Base-by-base conservation (phyloP, 306 rosid genomes). In the Fagus crenata region DNA sequence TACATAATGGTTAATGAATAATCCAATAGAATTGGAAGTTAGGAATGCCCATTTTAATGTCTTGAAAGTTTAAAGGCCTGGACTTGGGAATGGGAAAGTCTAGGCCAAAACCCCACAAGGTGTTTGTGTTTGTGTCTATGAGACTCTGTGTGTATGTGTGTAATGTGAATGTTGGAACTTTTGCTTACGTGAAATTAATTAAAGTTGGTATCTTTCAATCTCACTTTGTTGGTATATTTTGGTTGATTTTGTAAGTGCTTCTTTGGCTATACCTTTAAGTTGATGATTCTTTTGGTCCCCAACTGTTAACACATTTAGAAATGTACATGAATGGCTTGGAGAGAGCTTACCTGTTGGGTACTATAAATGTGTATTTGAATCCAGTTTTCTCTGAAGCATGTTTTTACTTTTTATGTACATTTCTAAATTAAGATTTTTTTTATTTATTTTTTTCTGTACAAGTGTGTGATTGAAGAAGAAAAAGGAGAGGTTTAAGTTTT, bases 321-420 rank as follows among this genome's bases (percentile, higher is more conserved):
- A 80, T 37, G 75, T 89, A 73, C 89, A 82, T 86, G 94, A 85
- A 93, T 93, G 97, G 97, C 93, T 84, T 94, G 90, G 96, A 86
- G 89, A 51, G 91, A 64, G 84, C 88, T 94, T 76, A 83, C 85
- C 49, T 43, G n/a, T 18, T 51, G 42, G 65, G 13, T 73, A 4
- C n/a, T 31, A 28, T 22, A 22, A 22, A 37, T 64, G 0, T 39
- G 33, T 40, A 31, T 5, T 35, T 37, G 46, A 56, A 74, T 56
- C 51, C 56, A 35, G 6, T 39, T 33, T 46, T 12, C 6, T 81
- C 67, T 51, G 39, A 35, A 49, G 53, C 54, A 14, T 55, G 7
- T 31, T 14, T 42, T 80, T 55, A 22, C 28, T 22, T 22, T 22
- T 22, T 22, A 22, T 22, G 28, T 22, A 22, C 28, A 22, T 22